phyloP scores from a whole-genome alignment of 1,284 basidiomycete species.

The Pseudozyma flocculosa region DNA sequence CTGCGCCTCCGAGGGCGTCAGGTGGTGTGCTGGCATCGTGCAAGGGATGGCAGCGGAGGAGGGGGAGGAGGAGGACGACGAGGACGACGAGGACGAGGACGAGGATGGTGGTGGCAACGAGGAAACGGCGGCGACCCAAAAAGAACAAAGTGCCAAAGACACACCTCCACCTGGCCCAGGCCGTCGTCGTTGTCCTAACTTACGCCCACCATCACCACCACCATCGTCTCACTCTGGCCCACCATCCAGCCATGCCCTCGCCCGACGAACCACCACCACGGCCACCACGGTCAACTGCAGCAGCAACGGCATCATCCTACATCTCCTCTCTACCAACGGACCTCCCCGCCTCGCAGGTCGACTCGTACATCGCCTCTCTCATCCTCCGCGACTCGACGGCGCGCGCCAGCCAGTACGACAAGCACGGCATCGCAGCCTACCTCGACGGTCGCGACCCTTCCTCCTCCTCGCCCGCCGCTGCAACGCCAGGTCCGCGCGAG shows the following conservation, averaged over 20 bases:
- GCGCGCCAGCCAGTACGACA: neutral
- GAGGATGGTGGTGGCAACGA: no score
- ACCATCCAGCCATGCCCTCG: no score
- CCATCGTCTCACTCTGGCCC: no score
- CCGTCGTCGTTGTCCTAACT: no score
- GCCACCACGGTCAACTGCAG: no score
- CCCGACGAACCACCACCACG: no score
- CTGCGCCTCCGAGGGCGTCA: neutral
- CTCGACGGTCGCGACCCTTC: conserved; percentile 3
- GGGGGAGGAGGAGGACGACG: neutral
- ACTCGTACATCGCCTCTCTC: conserved; percentile 29
- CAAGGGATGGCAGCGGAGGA: neutral
- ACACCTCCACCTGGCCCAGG: no score
- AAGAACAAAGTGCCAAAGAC: no score
- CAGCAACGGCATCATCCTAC: neutral
- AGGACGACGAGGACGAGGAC: neutral
- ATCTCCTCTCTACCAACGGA: neutral
- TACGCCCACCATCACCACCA: no score
- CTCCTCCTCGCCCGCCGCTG: no score
- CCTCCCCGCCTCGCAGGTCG: conserved; percentile 12
- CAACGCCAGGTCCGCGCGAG: no score
- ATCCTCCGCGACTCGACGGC: conserved; percentile 19
- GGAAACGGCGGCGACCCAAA: no score
- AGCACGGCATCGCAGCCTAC: conserved; percentile 3
- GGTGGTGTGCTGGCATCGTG: neutral